Evolutionary conservation across 805 yeast genomes (phyloP).

Genomic region (Clavispora carvajalis): DNA sequence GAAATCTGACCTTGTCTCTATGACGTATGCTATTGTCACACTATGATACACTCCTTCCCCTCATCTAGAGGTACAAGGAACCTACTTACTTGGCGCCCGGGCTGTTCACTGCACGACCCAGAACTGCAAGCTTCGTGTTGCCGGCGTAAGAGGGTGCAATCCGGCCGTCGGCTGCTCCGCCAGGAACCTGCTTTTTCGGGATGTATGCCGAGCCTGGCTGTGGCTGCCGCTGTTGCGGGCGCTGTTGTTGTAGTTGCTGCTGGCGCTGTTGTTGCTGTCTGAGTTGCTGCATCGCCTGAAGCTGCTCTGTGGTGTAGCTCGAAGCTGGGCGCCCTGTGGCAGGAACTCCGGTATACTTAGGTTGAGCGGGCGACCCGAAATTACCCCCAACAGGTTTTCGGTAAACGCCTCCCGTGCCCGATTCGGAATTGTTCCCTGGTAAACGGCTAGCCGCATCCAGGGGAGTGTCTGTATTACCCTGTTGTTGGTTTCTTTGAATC

Average conservation of each 20-base stretch:
- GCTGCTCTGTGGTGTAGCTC: slow-evolving; percentile 6
- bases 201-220: slow-evolving; percentile 1
- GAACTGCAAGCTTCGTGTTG: not conserved
- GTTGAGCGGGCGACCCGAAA: slow-evolving; percentile 1
- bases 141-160: not conserved
- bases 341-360: slow-evolving; percentile 3
- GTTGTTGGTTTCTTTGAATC: slow-evolving; percentile 9
- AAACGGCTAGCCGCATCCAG: not conserved
- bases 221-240: slow-evolving; percentile 2
- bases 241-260: slow-evolving; percentile 9
- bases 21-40: not conserved
- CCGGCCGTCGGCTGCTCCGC: not conserved
- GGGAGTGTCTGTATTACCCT: not conserved
- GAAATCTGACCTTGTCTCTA: too few relatives aligned
- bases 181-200: slow-evolving; percentile 1
- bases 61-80: slow-evolving; percentile 1
- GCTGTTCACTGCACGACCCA: not conserved
- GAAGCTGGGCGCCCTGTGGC: slow-evolving; percentile 1
- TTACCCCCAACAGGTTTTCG: slow-evolving; percentile 2
- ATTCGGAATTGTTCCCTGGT: slow-evolving; percentile 2
- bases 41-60: slow-evolving; percentile 1
- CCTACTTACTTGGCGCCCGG: not conserved
- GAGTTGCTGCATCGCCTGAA: slow-evolving; percentile 10
- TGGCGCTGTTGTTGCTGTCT: slow-evolving; percentile 10
- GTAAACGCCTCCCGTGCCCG: slow-evolving; percentile 7